phyloP scores from a whole-genome alignment of 345 rosid species.

The Salix udensis region DNA sequence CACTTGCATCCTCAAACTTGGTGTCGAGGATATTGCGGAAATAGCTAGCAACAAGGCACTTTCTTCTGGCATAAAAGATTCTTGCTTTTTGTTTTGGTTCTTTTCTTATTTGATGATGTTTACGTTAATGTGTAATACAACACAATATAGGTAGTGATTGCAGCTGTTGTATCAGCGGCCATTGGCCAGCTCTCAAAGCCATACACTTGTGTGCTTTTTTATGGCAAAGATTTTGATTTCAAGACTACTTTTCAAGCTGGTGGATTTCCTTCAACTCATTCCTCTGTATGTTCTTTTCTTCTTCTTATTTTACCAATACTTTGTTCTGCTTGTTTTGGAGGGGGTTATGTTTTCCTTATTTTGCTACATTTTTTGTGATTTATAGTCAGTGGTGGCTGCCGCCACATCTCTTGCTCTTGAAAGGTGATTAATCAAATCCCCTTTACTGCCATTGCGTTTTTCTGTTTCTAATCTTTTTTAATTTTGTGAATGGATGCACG shows the following conservation, averaged over 20 bases:
- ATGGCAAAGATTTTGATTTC: slow-evolving; percentile 58
- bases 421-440: slow-evolving; percentile 37
- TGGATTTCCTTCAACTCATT: slow-evolving; percentile 94
- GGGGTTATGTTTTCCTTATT: background rate
- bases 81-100: background rate
- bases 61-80: background rate
- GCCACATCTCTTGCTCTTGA: slow-evolving; percentile 83
- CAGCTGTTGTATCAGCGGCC: slow-evolving; percentile 69
- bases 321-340: background rate
- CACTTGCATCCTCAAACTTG: slow-evolving; percentile 37
- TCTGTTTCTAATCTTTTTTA: background rate
- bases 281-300: slow-evolving; percentile 42
- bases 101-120: background rate
- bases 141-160: slow-evolving; percentile 57
- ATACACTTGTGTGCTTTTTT: slow-evolving; percentile 53
- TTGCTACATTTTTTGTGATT: background rate
- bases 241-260: slow-evolving; percentile 62
- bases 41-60: slow-evolving; percentile 67
- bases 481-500: background rate
- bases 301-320: background rate
- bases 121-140: background rate
- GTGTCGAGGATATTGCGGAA: slow-evolving; percentile 52
- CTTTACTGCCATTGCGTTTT: background rate
- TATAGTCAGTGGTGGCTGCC: slow-evolving; percentile 75
- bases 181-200: slow-evolving; percentile 88